Percentiles rank a stretch among this genome's conserved stretches.
phyloP scores from a whole-genome alignment of 768 basidiomycete species.

The Fibroporia radiculosa region DNA sequence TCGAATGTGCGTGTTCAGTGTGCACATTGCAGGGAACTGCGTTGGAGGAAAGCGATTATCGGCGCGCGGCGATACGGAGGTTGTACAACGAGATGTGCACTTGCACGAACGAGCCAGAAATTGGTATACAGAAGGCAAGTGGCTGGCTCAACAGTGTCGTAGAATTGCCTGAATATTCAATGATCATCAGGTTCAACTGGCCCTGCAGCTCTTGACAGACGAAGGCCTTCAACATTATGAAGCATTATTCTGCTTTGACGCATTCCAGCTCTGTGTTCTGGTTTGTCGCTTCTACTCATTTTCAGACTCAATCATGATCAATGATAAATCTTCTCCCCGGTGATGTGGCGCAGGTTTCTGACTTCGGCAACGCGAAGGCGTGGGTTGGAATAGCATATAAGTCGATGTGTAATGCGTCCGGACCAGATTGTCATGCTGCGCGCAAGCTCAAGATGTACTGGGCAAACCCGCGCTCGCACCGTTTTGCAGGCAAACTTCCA shows the following conservation, averaged over 20 bases:
- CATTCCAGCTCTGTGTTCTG: constrained; percentile 23
- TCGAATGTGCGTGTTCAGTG: constrained; percentile 17
- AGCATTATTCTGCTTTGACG: constrained; percentile 23
- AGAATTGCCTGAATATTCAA: background rate
- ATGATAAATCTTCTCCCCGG: background rate
- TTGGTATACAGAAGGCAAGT: constrained; percentile 21
- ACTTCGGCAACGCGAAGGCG: constrained; percentile 14
- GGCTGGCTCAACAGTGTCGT: background rate
- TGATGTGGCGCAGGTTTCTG: constrained; percentile 10
- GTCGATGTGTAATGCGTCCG: constrained; percentile 12
- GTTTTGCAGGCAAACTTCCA: constrained; percentile 16
- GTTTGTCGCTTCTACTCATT: constrained; percentile 2
- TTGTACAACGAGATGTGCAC: constrained; percentile 17
- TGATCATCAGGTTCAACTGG: constrained; percentile 17
- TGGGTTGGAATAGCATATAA: constrained; percentile 17
- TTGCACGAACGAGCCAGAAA: constrained; percentile 18
- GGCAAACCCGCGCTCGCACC: constrained; percentile 22
- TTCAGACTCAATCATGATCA: background rate
- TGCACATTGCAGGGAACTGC: constrained; percentile 14
- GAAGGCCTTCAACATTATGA: constrained; percentile 21
- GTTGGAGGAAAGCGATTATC: constrained; percentile 14
- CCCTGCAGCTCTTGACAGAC: constrained; percentile 19
- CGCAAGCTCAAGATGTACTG: constrained; percentile 25
- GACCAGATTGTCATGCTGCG: constrained; percentile 14
- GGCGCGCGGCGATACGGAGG: constrained; percentile 12